Conservation (phyloP, 768 basidiomycete species). For the Rhizopogon sp. region DNA sequence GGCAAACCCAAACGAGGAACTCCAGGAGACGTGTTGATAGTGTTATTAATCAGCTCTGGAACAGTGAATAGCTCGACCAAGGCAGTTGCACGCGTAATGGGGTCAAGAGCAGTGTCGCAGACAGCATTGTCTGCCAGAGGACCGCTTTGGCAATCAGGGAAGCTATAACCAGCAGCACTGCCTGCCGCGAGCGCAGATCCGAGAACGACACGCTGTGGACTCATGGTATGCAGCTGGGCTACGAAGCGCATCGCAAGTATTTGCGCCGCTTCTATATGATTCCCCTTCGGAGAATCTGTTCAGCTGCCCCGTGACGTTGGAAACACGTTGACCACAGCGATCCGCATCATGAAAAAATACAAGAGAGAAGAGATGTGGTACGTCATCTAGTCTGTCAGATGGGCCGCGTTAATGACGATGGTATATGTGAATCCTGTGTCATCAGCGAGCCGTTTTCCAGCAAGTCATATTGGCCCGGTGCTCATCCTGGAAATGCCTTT, state of each 20-base stretch:
- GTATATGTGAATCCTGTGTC: neutral
- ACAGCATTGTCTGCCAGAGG: slow-evolving; percentile 42
- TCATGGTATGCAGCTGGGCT: neutral
- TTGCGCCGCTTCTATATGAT: neutral
- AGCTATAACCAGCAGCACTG: slow-evolving; percentile 24
- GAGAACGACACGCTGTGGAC: neutral
- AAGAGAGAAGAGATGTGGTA: neutral
- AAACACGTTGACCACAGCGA: neutral
- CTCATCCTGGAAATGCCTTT: neutral
- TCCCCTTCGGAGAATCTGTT: neutral
- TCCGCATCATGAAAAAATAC: neutral
- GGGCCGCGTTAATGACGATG: neutral
- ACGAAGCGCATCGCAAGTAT: neutral
- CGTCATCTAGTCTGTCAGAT: slow-evolving; percentile 1
- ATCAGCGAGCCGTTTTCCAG: too few species aligned
- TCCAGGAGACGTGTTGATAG: slow-evolving; percentile 43
- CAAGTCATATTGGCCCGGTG: too few species aligned
- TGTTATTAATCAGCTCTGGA: slow-evolving; percentile 47
- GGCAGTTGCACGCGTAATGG: slow-evolving; percentile 44
- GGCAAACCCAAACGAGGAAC: slow-evolving; percentile 53
- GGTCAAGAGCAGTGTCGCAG: slow-evolving; percentile 41
- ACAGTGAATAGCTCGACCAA: slow-evolving; percentile 45
- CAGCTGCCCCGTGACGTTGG: too few species aligned
- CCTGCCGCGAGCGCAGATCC: slow-evolving; percentile 1
- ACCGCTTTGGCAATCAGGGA: slow-evolving; percentile 45